Percentiles rank a stretch among this genome's conserved stretches.
phyloP scores from a whole-genome alignment of 2,329 filamentous ascomycete genomes.

The Diplodia intermedia region DNA sequence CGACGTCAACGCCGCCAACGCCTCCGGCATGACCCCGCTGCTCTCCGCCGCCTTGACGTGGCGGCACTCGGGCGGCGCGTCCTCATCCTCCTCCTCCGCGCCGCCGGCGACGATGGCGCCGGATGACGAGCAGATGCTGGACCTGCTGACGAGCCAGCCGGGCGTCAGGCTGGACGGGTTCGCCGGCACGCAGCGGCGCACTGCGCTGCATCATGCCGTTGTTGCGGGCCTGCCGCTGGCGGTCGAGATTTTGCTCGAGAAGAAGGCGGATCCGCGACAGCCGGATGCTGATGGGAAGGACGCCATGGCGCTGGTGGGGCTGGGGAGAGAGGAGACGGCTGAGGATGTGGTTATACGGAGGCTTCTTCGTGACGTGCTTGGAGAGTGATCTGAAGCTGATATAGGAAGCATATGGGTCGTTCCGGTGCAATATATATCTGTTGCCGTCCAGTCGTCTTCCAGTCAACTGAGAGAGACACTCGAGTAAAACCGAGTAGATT shows the following conservation, averaged over 20 bases:
- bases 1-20: constrained; percentile 29
- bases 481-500: neutral
- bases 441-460: too few relatives aligned
- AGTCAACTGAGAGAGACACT: constrained; percentile 13
- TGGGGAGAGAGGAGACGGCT: neutral
- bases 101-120: too few relatives aligned
- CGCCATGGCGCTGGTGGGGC: neutral
- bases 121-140: neutral
- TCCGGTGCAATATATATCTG: too few relatives aligned
- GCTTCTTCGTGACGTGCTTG: neutral
- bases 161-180: neutral
- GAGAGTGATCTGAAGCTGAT: neutral
- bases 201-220: too few relatives aligned
- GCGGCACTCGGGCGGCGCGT: neutral
- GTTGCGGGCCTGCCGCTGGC: too few relatives aligned
- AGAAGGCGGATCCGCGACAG: too few relatives aligned
- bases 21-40: constrained; percentile 24
- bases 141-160: neutral
- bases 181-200: too few relatives aligned
- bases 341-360: neutral
- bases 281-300: neutral
- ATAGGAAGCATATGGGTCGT: too few relatives aligned
- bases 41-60: constrained; percentile 20
- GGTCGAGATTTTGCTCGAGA: too few relatives aligned
- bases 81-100: too few relatives aligned